Conservation (phyloP, 129 eudicot species). For the Kitagawia praeruptora region DNA sequence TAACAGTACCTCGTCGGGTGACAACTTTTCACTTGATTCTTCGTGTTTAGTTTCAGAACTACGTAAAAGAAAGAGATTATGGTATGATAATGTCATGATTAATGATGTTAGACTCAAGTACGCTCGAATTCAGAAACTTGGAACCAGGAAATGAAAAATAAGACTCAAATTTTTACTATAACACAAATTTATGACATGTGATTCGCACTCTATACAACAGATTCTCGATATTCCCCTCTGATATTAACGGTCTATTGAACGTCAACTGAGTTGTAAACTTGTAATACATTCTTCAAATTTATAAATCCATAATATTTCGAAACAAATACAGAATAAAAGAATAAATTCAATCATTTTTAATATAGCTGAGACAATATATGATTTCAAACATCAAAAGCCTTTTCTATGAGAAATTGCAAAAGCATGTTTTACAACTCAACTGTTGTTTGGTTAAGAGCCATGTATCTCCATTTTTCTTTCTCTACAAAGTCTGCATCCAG, state of each 20-base stretch:
- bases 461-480: slow-evolving; percentile 91
- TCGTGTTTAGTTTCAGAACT: not conserved
- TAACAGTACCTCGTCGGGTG: too few species aligned
- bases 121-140: too few species aligned
- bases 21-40: too few species aligned
- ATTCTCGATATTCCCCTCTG: not conserved
- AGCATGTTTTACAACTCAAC: slow-evolving; percentile 45
- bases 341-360: not conserved
- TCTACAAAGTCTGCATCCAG: slow-evolving; percentile 94
- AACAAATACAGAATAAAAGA: not conserved
- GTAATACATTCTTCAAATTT: not conserved
- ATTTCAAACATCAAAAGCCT: not conserved
- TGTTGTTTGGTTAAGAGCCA: slow-evolving; percentile 71
- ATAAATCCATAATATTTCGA: not conserved
- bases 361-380: not conserved
- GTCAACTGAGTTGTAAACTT: not conserved
- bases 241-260: not conserved
- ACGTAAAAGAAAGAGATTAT: not conserved
- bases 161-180: not conserved
- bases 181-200: not conserved
- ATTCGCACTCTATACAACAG: not conserved
- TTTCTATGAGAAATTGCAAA: not conserved
- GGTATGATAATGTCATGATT: too few species aligned
- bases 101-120: too few species aligned
- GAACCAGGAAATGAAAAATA: not conserved